Percentiles rank a stretch among this genome's conserved stretches.
Conservation (phyloP, 345 rosid species). For the Turritis glabra region DNA sequence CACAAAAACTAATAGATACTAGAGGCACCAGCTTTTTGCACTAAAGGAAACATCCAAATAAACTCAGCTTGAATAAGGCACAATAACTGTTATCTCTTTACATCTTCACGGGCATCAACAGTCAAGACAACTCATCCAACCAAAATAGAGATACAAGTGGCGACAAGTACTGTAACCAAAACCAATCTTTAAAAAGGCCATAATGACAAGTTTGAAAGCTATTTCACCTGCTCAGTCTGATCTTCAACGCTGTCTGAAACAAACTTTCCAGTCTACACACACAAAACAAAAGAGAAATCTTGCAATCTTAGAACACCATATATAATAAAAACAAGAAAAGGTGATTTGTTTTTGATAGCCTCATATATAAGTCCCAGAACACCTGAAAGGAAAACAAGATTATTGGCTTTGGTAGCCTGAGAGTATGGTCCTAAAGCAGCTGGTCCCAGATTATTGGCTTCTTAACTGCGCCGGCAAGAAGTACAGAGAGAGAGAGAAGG, state of each 20-base stretch:
- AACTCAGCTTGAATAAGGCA: background rate
- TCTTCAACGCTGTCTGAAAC: constrained; percentile 68
- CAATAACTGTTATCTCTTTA: background rate
- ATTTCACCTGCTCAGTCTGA: constrained; percentile 86
- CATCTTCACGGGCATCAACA: background rate
- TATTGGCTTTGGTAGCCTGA: constrained; percentile 81
- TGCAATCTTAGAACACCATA: constrained; percentile 1
- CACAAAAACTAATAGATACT: too few relatives aligned
- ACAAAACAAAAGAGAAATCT: constrained; percentile 12
- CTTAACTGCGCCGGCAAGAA: constrained; percentile 42
- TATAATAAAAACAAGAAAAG: too few relatives aligned
- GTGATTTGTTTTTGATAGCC: constrained; percentile 43
- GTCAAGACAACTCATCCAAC: background rate
- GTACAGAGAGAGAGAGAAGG: constrained; percentile 14
- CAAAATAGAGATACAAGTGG: constrained; percentile 12
- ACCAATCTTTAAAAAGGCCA: background rate
- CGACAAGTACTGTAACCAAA: constrained; percentile 10
- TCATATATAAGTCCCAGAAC: constrained; percentile 84
- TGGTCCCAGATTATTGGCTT: too few relatives aligned
- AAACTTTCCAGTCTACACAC: constrained; percentile 70
- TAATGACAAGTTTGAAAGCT: background rate
- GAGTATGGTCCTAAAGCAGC: constrained; percentile 95
- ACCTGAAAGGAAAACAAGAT: constrained; percentile 79
- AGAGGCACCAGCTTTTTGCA: too few relatives aligned
- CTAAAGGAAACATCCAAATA: too few relatives aligned